Percentiles rank a stretch among this genome's conserved stretches.
Evolutionary conservation across 2,329 filamentous ascomycete genomes (phyloP).

Genomic region (Cordyceps javanica): DNA sequence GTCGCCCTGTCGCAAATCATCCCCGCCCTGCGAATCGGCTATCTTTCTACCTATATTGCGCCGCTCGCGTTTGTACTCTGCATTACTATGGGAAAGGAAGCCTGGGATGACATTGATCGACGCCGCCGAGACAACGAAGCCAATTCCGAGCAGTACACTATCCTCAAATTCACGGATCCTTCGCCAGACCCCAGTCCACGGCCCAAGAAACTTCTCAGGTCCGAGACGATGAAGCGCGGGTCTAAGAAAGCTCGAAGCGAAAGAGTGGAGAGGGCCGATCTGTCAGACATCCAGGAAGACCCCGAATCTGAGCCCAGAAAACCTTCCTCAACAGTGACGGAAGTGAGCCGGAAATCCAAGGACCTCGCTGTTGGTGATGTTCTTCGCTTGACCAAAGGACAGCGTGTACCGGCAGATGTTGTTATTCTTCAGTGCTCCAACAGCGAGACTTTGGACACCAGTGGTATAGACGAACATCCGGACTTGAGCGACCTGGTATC

Average conservation of each 20-base stretch:
- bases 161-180: slow-evolving; percentile 64
- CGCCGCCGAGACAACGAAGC: slow-evolving; percentile 85
- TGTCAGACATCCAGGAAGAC: slow-evolving; percentile 66
- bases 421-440: slow-evolving; percentile 80
- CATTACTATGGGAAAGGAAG: slow-evolving; percentile 94
- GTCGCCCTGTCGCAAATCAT: slow-evolving; percentile 93
- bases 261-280: slow-evolving; percentile 29
- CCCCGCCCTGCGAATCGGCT: slow-evolving; percentile 83
- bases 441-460: slow-evolving; percentile 41
- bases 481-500: slow-evolving; percentile 38
- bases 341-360: slow-evolving; percentile 73
- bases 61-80: slow-evolving; percentile 85
- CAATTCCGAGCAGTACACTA: slow-evolving; percentile 82
- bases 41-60: slow-evolving; percentile 89
- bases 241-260: slow-evolving; percentile 25
- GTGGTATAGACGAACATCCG: slow-evolving; percentile 20
- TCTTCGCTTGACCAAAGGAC: slow-evolving; percentile 85
- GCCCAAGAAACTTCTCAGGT: slow-evolving; percentile 37
- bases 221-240: slow-evolving; percentile 27
- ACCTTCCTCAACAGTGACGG: slow-evolving; percentile 49
- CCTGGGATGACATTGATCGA: slow-evolving; percentile 83
- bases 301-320: slow-evolving; percentile 47
- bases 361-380: slow-evolving; percentile 93
- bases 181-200: slow-evolving; percentile 34
- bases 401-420: slow-evolving; percentile 90